These are phyloP conservation scores for Meripilus lineatus DNA, from an alignment of 1,284 basidiomycete species.

Conservation along the genomic window DNA sequence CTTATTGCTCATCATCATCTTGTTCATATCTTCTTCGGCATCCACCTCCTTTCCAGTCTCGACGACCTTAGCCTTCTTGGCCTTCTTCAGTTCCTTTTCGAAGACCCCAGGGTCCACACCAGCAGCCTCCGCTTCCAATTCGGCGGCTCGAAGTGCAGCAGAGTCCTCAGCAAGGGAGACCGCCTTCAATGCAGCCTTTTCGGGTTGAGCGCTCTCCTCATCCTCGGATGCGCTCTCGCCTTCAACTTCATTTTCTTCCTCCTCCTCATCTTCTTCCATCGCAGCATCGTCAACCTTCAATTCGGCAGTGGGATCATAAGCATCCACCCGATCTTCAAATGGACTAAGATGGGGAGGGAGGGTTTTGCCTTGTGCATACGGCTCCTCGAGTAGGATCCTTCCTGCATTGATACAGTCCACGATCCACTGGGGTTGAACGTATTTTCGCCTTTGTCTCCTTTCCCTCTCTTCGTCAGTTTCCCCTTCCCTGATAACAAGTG, in stretches of 20 bases:
- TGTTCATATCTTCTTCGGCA: slow-evolving; percentile 87
- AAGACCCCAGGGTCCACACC: slow-evolving; percentile 85
- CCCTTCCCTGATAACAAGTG: slow-evolving; percentile 44
- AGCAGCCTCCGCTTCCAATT: slow-evolving; percentile 89
- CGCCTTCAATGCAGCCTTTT: slow-evolving; percentile 43
- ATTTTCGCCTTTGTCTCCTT: slow-evolving; percentile 69
- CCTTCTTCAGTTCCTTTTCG: slow-evolving; percentile 74
- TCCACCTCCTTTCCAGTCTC: slow-evolving; percentile 28
- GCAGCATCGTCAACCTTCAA: slow-evolving; percentile 35
- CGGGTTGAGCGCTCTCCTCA: slow-evolving; percentile 35
- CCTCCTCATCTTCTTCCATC: slow-evolving; percentile 29
- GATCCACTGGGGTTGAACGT: slow-evolving; percentile 98
- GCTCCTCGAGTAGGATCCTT: slow-evolving; percentile 80
- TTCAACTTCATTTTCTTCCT: slow-evolving; percentile 30
- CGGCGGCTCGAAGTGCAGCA: slow-evolving; percentile 80
- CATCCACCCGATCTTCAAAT: slow-evolving; percentile 81
- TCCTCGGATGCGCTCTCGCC: slow-evolving; percentile 37
- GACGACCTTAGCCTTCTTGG: slow-evolving; percentile 46
- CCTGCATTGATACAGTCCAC: slow-evolving; percentile 93
- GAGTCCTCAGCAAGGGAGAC: slow-evolving; percentile 57
- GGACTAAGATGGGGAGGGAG: slow-evolving; percentile 96
- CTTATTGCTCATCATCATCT: slow-evolving; percentile 98
- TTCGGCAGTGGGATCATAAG: slow-evolving; percentile 59
- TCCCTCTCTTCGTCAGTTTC: slow-evolving; percentile 61
- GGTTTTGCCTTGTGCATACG: slow-evolving; percentile 82